Base-by-base conservation (phyloP, 2,329 filamentous ascomycete genomes). In the Aspergillus terreus region DNA sequence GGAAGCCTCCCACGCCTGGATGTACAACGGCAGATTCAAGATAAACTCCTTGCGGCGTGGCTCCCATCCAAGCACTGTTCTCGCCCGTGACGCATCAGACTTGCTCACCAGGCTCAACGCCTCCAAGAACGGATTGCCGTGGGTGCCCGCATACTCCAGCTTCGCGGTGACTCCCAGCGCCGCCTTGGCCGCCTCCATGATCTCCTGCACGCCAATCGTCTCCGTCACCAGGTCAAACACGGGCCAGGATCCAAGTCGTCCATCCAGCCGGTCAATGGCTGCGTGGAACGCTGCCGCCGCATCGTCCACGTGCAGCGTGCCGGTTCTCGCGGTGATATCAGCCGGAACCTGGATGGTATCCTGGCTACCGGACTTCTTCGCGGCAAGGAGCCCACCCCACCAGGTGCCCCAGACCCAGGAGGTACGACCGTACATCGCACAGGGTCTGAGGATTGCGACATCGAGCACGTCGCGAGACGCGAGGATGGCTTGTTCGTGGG, bases 181-280 rank as follows among this genome's bases (percentile, higher is more conserved):
- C 7, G 11, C 41, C 41, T 44, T 44, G 3, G 41, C 67, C 42
- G 23, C 62, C 9, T 56, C 50, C 52, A 70, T 63, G 19, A 59
- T 62, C 51, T 72, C 69, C 36, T 62, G 58, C 7, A 54, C 21
- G 9, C 50, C 25, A 12, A 57, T 14, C 1, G 52, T 55, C 42
- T 65, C 65, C 1, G 63, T 63, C 11, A 68, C 56, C 9, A 75
- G 55, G 54, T 72, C 66, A 58, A 75, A 75, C 3, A 74, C 53
- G 1, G 71, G 71, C 55, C 69, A 71, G 7, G 64, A 55, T 10
- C 63, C 62, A 2, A 60, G 40, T 30, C 53, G 41, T 35, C 67
- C 57, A 48, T 63, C 15, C n/a, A 70, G 55, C 49, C 67, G 64
- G 17, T 73, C 70, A 45, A 73, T 58, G 1, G 66, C 65, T 2